Evolutionary conservation across 495 filamentous ascomycete genomes (phyloP).

Genomic region (Neurospora terricola): DNA sequence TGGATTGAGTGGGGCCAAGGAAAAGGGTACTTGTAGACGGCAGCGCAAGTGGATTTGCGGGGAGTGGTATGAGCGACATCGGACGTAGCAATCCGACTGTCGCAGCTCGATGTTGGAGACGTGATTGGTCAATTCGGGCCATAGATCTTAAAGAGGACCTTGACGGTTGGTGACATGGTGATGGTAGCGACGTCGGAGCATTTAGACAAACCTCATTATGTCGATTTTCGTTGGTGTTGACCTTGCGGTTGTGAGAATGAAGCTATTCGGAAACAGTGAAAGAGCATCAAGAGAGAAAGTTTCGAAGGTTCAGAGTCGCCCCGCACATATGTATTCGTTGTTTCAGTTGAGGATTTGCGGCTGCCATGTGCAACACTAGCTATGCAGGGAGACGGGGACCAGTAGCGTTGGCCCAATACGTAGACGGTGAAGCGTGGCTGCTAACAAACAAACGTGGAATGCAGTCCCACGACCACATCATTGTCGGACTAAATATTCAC

Average conservation of each 20-base stretch:
- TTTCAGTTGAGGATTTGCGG: background rate
- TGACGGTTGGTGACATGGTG: background rate
- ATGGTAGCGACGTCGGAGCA: background rate
- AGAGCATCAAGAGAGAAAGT: background rate
- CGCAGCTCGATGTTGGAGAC: background rate
- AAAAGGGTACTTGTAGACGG: background rate
- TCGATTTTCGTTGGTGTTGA: background rate
- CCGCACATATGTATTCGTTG: background rate
- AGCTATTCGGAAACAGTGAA: background rate
- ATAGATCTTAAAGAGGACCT: background rate
- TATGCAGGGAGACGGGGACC: background rate
- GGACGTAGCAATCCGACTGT: background rate
- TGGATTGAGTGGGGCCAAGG: background rate
- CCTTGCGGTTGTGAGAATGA: background rate
- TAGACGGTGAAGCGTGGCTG: background rate
- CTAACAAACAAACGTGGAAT: background rate
- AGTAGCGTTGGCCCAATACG: background rate
- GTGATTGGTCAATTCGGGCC: background rate
- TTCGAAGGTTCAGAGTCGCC: background rate
- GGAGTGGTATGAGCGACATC: background rate
- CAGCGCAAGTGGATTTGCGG: background rate
- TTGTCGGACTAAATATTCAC: background rate
- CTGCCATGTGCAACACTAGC: background rate
- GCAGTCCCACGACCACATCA: background rate
- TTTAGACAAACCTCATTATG: background rate